Conservation (phyloP, 1,139 yeast species). For the Suhomyces maxii region DNA sequence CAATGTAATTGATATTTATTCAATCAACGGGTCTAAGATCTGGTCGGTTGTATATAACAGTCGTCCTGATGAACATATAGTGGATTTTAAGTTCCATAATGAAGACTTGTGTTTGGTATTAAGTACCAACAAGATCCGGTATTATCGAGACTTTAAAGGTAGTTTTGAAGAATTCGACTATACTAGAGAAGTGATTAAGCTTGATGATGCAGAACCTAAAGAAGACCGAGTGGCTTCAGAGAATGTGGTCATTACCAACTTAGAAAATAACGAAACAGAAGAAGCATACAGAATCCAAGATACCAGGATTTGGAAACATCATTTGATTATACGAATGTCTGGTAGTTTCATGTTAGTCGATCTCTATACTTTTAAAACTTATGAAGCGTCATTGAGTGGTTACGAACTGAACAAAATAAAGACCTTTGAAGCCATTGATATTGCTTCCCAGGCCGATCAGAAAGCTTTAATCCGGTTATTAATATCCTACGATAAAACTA, state of each 20-base stretch:
- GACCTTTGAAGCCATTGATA: constrained; percentile 14
- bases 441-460: background rate
- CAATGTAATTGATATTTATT: constrained; percentile 48
- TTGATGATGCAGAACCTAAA: constrained; percentile 30
- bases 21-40: constrained; percentile 52
- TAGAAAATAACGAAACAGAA: constrained; percentile 35
- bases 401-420: constrained; percentile 19
- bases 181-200: constrained; percentile 32
- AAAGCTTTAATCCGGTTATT: constrained; percentile 22
- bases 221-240: background rate
- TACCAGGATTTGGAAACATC: constrained; percentile 26
- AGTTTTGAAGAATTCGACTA: constrained; percentile 54
- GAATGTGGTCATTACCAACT: constrained; percentile 28
- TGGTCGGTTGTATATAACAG: constrained; percentile 54
- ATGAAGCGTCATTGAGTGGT: constrained; percentile 26
- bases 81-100: constrained; percentile 54
- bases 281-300: constrained; percentile 29
- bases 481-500: constrained; percentile 31
- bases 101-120: constrained; percentile 67
- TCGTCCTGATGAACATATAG: constrained; percentile 53
- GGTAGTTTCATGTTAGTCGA: constrained; percentile 30
- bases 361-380: constrained; percentile 25
- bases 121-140: constrained; percentile 55
- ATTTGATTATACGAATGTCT: constrained; percentile 34
- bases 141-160: constrained; percentile 69